These are phyloP conservation scores for Acer yangbiense DNA, from an alignment of 345 rosid species.

Conservation along the genomic window DNA sequence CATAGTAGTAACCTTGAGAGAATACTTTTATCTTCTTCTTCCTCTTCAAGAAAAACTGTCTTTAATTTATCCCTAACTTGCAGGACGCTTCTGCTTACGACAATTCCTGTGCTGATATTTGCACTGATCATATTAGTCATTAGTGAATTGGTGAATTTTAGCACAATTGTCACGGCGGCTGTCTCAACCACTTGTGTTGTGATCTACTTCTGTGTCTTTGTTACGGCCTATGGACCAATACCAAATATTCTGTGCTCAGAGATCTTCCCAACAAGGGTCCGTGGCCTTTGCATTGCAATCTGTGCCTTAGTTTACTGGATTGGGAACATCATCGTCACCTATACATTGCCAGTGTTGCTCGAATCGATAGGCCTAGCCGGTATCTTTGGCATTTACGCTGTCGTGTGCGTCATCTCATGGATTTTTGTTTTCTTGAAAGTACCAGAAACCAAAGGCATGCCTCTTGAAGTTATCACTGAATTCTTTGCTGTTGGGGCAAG, in stretches of 20 bases:
- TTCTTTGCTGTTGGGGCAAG: slow-evolving; percentile 92
- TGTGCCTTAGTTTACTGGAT: slow-evolving; percentile 91
- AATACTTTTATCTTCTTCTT: neutral
- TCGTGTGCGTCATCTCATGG: slow-evolving; percentile 79
- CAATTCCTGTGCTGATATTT: slow-evolving; percentile 77
- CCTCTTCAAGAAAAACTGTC: neutral
- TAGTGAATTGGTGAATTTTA: slow-evolving; percentile 49
- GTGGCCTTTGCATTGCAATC: slow-evolving; percentile 96
- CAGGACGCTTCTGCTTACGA: slow-evolving; percentile 82
- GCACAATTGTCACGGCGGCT: slow-evolving; percentile 60
- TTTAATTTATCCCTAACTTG: slow-evolving; percentile 12
- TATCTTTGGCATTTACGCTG: slow-evolving; percentile 70
- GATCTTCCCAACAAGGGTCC: slow-evolving; percentile 96
- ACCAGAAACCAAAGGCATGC: slow-evolving; percentile 99
- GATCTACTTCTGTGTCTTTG: slow-evolving; percentile 89
- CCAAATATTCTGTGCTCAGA: slow-evolving; percentile 97
- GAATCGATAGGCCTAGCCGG: slow-evolving; percentile 78
- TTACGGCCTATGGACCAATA: slow-evolving; percentile 82
- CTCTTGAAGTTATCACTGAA: slow-evolving; percentile 95
- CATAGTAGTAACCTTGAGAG: neutral
- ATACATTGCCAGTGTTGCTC: slow-evolving; percentile 87
- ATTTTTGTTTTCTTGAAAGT: slow-evolving; percentile 86
- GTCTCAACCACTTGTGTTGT: slow-evolving; percentile 80
- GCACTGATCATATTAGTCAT: slow-evolving; percentile 70
- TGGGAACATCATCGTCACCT: slow-evolving; percentile 82